Conservation (phyloP, 2,329 filamentous ascomycete species). For the Lasiodiplodia theobromae region DNA sequence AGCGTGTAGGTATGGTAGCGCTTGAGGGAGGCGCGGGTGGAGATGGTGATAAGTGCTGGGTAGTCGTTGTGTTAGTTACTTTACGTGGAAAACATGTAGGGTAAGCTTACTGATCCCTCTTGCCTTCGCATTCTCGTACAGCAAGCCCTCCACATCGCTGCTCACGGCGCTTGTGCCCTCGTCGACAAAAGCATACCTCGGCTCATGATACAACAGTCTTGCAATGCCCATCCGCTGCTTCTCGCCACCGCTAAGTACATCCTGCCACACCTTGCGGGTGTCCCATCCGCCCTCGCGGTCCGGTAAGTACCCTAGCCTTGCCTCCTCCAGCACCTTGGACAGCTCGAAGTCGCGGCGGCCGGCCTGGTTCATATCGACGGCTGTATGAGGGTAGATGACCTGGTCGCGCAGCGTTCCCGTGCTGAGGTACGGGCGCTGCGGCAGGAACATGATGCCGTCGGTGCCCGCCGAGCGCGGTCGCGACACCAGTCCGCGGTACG, state of each 20-base stretch:
- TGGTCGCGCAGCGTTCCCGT: constrained; percentile 94
- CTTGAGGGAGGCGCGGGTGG: constrained; percentile 90
- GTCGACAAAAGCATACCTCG: constrained; percentile 91
- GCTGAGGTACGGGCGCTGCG: constrained; percentile 90
- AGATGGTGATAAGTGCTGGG: constrained; percentile 88
- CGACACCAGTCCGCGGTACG: constrained; percentile 90
- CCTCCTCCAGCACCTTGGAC: constrained; percentile 78
- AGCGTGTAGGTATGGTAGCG: constrained; percentile 95
- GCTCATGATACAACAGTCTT: constrained; percentile 90
- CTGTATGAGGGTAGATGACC: constrained; percentile 96
- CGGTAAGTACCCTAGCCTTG: constrained; percentile 85
- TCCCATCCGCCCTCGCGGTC: constrained; percentile 96
- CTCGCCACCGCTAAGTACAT: constrained; percentile 94
- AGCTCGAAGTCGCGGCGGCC: constrained; percentile 81
- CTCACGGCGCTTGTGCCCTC: constrained; percentile 95
- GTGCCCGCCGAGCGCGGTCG: constrained; percentile 79
- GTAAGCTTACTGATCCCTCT: constrained; percentile 82
- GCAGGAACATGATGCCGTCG: constrained; percentile 98
- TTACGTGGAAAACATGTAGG: background rate
- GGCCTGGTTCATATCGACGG: constrained; percentile 88
- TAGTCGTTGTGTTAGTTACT: background rate
- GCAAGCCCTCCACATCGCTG: constrained; percentile 88
- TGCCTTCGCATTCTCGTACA: constrained; percentile 93
- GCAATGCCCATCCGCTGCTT: constrained; percentile 96
- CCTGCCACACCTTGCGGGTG: constrained; percentile 97